Evolutionary conservation across 805 yeast genomes (phyloP).

Genomic region (Lachancea sp.): DNA sequence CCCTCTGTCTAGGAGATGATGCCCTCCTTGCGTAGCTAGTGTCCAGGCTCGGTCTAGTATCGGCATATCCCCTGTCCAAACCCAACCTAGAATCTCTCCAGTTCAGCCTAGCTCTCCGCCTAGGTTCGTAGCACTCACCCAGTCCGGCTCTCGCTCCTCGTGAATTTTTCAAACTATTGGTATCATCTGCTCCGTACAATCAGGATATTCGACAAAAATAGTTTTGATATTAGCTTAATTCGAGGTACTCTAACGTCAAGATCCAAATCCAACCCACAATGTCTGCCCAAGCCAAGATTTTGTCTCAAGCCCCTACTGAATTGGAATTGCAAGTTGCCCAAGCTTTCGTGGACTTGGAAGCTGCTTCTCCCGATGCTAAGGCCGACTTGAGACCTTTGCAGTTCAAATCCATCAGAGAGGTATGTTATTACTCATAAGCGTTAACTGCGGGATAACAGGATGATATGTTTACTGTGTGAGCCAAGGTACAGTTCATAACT

Average conservation of each 20-base stretch:
- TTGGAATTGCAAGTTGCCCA: slow-evolving; percentile 99
- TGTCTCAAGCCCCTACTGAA: slow-evolving; percentile 93
- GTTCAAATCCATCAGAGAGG: slow-evolving; percentile 96
- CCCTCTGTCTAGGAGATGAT: too few species aligned
- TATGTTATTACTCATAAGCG: slow-evolving; percentile 33
- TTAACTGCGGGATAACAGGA: too few species aligned
- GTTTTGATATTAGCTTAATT: background rate
- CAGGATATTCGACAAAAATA: background rate
- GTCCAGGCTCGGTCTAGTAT: background rate
- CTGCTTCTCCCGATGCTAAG: slow-evolving; percentile 89
- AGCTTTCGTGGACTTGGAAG: slow-evolving; percentile 94
- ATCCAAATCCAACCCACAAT: slow-evolving; percentile 37
- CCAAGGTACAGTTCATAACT: too few species aligned
- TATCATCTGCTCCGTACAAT: background rate
- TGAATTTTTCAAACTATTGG: slow-evolving; percentile 1
- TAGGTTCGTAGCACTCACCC: too few species aligned
- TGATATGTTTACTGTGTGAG: too few species aligned
- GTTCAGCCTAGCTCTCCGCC: background rate
- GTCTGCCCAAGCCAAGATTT: slow-evolving; percentile 92
- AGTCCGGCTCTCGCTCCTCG: too few species aligned
- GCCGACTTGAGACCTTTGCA: slow-evolving; percentile 97
- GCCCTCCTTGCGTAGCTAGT: too few species aligned
- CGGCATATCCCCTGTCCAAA: too few species aligned
- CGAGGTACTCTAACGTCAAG: slow-evolving; percentile 1
- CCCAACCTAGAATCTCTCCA: too few species aligned